Percentiles rank a stretch among this genome's conserved stretches.
These are phyloP conservation scores for Bryoglossum gracile DNA, from an alignment of 495 filamentous ascomycete species.

Conservation along the genomic window DNA sequence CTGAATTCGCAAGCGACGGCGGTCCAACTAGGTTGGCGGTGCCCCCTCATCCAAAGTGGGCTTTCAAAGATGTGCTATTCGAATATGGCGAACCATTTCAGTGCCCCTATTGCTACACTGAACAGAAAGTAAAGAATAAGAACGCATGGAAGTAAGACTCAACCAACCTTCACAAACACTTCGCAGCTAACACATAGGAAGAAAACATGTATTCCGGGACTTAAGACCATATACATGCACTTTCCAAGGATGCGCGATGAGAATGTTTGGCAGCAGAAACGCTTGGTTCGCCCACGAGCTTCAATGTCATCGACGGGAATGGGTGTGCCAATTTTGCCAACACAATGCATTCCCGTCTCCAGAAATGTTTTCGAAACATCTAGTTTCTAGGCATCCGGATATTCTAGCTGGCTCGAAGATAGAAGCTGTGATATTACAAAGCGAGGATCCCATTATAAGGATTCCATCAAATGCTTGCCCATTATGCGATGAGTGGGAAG, in stretches of 20 bases:
- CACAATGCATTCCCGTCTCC: too few species aligned
- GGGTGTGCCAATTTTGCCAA: conserved; percentile 7
- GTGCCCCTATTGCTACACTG: conserved; percentile 33
- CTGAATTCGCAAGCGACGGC: not conserved
- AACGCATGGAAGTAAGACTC: conserved; percentile 32
- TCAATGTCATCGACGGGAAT: conserved; percentile 19
- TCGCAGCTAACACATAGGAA: too few species aligned
- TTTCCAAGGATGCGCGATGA: conserved; percentile 12
- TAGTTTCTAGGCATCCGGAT: not conserved
- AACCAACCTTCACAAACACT: too few species aligned
- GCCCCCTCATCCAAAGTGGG: conserved; percentile 8
- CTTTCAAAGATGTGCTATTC: conserved; percentile 15
- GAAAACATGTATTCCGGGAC: conserved; percentile 14
- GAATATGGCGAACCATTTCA: conserved; percentile 26
- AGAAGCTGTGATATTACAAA: conserved; percentile 11
- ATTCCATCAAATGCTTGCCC: conserved; percentile 14
- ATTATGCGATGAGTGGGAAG: conserved; percentile 20
- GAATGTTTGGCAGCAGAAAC: conserved; percentile 15
- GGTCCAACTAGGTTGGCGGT: conserved; percentile 10
- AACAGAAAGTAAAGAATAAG: conserved; percentile 25
- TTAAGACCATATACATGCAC: conserved; percentile 31
- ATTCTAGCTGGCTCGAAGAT: conserved; percentile 6
- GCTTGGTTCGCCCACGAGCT: conserved; percentile 23
- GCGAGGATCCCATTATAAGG: conserved; percentile 13
- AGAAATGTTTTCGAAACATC: conserved; percentile 9